These are phyloP conservation scores for Calonectria fujianensis DNA, from an alignment of 2,329 filamentous ascomycete genomes.

Conservation along the genomic window DNA sequence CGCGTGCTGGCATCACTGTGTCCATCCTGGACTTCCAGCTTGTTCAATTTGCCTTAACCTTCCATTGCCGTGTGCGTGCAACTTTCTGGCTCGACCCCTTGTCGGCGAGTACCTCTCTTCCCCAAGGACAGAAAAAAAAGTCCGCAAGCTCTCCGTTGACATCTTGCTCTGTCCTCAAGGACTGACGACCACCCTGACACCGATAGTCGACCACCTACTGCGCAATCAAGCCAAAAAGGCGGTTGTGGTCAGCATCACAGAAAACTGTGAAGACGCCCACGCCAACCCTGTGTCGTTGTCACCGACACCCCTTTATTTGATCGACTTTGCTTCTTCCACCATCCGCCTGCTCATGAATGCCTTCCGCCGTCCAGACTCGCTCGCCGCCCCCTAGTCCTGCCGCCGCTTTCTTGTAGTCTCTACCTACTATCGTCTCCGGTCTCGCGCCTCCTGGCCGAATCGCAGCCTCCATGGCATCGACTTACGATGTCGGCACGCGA, in stretches of 20 bases:
- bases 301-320: constrained; percentile 41
- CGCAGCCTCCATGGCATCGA: constrained; percentile 84
- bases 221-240: constrained; percentile 36
- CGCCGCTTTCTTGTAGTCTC: constrained; percentile 50
- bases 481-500: constrained; percentile 96
- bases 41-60: constrained; percentile 45
- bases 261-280: constrained; percentile 31
- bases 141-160: constrained; percentile 43
- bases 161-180: constrained; percentile 35
- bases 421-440: constrained; percentile 47
- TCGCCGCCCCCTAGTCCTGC: constrained; percentile 49
- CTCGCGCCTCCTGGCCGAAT: constrained; percentile 53
- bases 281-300: constrained; percentile 22
- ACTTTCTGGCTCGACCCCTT: constrained; percentile 52
- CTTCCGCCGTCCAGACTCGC: constrained; percentile 51
- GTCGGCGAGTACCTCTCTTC: constrained; percentile 47
- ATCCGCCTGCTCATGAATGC: constrained; percentile 56
- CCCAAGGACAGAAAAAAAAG: constrained; percentile 42
- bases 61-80: constrained; percentile 47
- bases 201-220: constrained; percentile 32
- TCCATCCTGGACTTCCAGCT: constrained; percentile 47
- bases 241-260: constrained; percentile 29
- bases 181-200: constrained; percentile 24
- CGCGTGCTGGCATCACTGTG: constrained; percentile 58
- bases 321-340: constrained; percentile 47